Conservation (phyloP, 495 filamentous ascomycete species). For the Hypoxylon lenormandii region DNA sequence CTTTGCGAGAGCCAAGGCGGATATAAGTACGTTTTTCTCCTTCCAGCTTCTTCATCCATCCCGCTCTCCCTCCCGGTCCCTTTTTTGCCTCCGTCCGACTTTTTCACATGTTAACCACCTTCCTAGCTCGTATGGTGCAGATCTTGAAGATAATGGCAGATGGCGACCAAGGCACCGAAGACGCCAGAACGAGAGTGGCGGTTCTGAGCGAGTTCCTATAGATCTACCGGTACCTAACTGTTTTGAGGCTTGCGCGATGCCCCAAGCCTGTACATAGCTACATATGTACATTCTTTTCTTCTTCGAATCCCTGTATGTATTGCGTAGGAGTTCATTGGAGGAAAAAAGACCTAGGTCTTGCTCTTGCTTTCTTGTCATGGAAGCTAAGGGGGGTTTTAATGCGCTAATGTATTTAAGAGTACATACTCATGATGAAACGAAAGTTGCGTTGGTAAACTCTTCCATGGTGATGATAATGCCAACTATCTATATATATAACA, state of each 20-base stretch:
- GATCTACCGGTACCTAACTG: background rate
- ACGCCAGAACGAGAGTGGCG: constrained; percentile 67
- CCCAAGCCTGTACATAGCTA: constrained; percentile 28
- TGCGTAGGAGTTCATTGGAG: background rate
- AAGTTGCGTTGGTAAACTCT: no score
- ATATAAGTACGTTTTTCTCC: constrained; percentile 62
- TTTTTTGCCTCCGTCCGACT: no score
- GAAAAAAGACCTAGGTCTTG: background rate
- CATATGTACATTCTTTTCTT: constrained; percentile 13
- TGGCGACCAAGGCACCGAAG: constrained; percentile 63
- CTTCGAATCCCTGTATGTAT: constrained; percentile 2
- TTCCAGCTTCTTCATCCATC: constrained; percentile 1
- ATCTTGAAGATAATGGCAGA: constrained; percentile 67
- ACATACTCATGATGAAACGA: no score
- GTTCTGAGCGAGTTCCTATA: constrained; percentile 68
- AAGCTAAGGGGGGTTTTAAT: background rate
- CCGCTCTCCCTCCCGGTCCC: no score
- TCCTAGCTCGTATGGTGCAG: constrained; percentile 66
- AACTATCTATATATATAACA: no score
- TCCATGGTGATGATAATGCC: no score
- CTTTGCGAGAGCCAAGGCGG: constrained; percentile 66
- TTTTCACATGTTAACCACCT: constrained; percentile 18
- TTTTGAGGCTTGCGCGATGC: constrained; percentile 1
- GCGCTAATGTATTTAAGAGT: background rate
- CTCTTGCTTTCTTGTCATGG: background rate